These are phyloP conservation scores for Gracilaria caudata DNA, from an alignment of 23 red algal genomes.

Conservation along the genomic window DNA sequence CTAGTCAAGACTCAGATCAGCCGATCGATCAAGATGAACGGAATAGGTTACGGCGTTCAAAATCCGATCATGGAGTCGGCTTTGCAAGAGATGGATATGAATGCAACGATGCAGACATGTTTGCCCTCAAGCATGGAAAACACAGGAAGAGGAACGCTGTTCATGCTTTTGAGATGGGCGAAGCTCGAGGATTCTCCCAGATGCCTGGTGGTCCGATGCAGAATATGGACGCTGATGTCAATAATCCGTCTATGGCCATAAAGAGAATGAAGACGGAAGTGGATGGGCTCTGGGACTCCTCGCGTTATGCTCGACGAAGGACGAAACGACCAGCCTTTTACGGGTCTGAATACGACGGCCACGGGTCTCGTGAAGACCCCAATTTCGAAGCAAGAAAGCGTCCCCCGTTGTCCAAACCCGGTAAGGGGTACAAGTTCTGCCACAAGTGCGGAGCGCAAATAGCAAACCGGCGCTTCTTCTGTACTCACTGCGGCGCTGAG, in stretches of 20 bases:
- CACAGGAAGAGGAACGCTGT: conserved; percentile 12
- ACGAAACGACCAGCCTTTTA: conserved; percentile 7
- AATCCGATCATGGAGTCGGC: conserved; percentile 4
- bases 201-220: background rate
- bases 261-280: conserved; percentile 25
- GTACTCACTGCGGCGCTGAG: conserved; percentile 55
- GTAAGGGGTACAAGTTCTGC: conserved; percentile 77
- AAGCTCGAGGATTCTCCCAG: background rate
- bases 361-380: background rate
- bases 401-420: conserved; percentile 29
- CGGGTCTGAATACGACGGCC: conserved; percentile 12
- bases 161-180: conserved; percentile 27
- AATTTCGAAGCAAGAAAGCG: background rate
- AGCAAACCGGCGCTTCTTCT: conserved; percentile 67
- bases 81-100: conserved; percentile 11
- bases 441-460: conserved; percentile 49
- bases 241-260: conserved; percentile 1
- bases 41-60: background rate
- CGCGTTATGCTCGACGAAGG: conserved; percentile 14
- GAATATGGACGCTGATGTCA: background rate
- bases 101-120: background rate
- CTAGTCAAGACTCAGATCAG: background rate
- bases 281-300: conserved; percentile 18
- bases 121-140: conserved; percentile 20
- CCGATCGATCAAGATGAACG: background rate